phyloP scores from a whole-genome alignment of 306 rosid genomes.

The Cajanus cajan region DNA sequence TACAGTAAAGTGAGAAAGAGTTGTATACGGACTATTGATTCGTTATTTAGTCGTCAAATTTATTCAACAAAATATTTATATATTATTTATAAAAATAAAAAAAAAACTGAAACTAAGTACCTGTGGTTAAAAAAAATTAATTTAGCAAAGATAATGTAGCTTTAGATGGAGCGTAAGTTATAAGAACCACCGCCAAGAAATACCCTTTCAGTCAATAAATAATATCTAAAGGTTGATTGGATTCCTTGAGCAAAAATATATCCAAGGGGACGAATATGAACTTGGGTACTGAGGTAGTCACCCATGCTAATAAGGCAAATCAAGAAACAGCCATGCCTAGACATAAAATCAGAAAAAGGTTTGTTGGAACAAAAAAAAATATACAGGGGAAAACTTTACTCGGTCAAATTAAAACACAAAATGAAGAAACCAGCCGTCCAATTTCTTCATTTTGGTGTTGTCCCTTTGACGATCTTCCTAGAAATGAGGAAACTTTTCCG shows the following conservation, averaged over 20 bases:
- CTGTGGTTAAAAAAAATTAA: neutral
- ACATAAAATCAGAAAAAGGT: conserved; percentile 1
- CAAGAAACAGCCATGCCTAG: neutral
- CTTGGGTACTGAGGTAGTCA: neutral
- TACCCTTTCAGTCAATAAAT: neutral
- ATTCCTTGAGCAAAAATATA: neutral
- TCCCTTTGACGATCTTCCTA: conserved; percentile 38
- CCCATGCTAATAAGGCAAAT: neutral
- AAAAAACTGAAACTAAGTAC: neutral
- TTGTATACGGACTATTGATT: neutral
- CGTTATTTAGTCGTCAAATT: neutral
- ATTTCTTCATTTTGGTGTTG: neutral
- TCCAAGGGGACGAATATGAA: neutral
- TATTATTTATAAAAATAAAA: too few species aligned
- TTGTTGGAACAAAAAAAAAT: neutral
- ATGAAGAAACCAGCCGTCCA: neutral
- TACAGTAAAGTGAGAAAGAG: neutral
- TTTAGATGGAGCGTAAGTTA: neutral
- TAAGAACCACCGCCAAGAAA: neutral
- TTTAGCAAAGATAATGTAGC: neutral
- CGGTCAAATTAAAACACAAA: neutral
- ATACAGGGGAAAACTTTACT: neutral
- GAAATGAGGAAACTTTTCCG: conserved; percentile 14
- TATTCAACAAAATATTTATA: neutral
- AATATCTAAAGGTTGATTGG: neutral